Conservation (phyloP, 2,329 filamentous ascomycete genomes). For the Ophiobolus disseminans region DNA sequence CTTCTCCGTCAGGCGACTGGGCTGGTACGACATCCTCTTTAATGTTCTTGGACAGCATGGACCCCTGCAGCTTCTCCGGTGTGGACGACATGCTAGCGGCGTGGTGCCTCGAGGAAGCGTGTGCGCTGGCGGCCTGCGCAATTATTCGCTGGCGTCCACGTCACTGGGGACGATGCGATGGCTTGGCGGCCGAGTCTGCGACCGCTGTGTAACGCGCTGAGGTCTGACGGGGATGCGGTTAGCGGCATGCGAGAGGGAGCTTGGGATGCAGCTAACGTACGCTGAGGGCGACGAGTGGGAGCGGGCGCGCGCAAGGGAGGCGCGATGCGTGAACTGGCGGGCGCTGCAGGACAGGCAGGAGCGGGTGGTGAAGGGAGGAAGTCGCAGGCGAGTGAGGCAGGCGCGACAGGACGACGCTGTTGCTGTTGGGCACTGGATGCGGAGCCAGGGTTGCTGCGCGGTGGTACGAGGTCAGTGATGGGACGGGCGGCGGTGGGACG, state of each 20-base stretch:
- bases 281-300: slow-evolving; percentile 4
- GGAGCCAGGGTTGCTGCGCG: background rate
- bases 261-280: slow-evolving; percentile 32
- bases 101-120: slow-evolving; percentile 54
- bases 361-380: background rate
- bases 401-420: slow-evolving; percentile 1
- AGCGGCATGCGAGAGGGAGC: slow-evolving; percentile 41
- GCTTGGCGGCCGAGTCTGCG: slow-evolving; percentile 46
- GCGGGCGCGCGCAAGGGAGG: slow-evolving; percentile 25
- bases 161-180: slow-evolving; percentile 43
- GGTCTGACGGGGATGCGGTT: slow-evolving; percentile 38
- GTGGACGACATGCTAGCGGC: slow-evolving; percentile 79
- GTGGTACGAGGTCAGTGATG: background rate
- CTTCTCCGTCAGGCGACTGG: slow-evolving; percentile 85
- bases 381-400: slow-evolving; percentile 3
- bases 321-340: slow-evolving; percentile 5
- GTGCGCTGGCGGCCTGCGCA: slow-evolving; percentile 47
- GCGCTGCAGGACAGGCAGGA: background rate
- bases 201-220: slow-evolving; percentile 41
- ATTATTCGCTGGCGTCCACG: slow-evolving; percentile 52
- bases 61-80: slow-evolving; percentile 81
- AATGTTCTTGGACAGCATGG: slow-evolving; percentile 2
- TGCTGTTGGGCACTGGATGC: background rate
- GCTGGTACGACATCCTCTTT: slow-evolving; percentile 82
- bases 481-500: slow-evolving; percentile 14